A percentile compares a stretch with the other conserved stretches of the same genome.
These are phyloP conservation scores for Voacanga thouarsii DNA, from an alignment of 257 asterid genomes.

Conservation along the genomic window DNA sequence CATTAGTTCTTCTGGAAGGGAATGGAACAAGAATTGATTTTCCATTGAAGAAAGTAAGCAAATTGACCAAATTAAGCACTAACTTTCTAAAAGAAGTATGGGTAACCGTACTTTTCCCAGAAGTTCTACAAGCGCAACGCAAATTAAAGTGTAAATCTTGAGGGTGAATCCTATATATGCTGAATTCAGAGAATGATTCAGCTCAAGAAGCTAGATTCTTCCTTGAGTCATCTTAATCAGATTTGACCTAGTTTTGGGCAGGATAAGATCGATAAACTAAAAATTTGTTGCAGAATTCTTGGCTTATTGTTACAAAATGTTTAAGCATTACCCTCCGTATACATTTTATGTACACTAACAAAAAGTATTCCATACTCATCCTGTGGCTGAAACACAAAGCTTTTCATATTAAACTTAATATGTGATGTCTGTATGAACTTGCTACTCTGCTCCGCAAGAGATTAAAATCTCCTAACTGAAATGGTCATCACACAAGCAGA, in stretches of 20 bases:
- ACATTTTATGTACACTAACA: neutral
- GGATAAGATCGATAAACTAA: neutral
- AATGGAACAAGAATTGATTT: neutral
- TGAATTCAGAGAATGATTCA: neutral
- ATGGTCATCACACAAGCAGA: neutral
- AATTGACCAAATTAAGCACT: neutral
- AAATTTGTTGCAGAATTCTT: neutral
- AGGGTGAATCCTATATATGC: neutral
- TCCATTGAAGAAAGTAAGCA: neutral
- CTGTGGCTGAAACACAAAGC: no score
- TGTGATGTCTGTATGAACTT: neutral
- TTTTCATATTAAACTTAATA: neutral
- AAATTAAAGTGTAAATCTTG: neutral
- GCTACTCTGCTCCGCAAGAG: neutral
- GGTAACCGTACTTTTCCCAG: neutral
- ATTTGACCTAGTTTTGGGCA: neutral
- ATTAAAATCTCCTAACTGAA: neutral
- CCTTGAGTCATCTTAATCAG: neutral
- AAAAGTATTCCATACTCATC: neutral
- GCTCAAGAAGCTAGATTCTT: constrained; percentile 9
- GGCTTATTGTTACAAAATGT: neutral
- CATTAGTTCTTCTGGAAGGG: neutral
- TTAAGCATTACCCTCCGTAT: neutral
- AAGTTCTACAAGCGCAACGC: neutral
- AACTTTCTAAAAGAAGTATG: neutral